These are phyloP conservation scores for Prunus mira DNA, from an alignment of 306 rosid species.

Conservation along the genomic window DNA sequence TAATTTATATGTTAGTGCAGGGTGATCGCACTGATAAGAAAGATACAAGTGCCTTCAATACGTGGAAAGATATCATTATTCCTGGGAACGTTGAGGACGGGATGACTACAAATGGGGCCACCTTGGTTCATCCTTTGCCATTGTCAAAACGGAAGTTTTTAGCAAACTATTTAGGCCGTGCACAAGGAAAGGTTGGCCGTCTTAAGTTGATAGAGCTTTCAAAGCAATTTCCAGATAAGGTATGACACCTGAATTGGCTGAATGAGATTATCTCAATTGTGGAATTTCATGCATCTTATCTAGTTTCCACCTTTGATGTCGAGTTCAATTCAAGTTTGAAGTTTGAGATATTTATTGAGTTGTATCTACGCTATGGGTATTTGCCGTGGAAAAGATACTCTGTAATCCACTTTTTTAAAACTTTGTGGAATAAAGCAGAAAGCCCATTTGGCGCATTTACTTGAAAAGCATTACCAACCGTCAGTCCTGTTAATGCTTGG, in stretches of 20 bases:
- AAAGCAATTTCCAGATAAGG: constrained; percentile 83
- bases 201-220: constrained; percentile 78
- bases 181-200: constrained; percentile 91
- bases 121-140: constrained; percentile 67
- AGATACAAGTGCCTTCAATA: constrained; percentile 82
- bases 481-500: neutral
- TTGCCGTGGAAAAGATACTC: neutral
- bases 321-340: neutral
- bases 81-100: constrained; percentile 92
- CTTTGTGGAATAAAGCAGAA: neutral
- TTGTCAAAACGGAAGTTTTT: constrained; percentile 73
- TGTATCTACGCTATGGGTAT: neutral
- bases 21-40: constrained; percentile 97
- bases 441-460: neutral
- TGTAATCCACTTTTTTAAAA: neutral
- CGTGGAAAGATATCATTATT: constrained; percentile 96
- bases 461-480: neutral
- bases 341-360: neutral
- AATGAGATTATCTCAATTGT: constrained; percentile 7
- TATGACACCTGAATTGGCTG: constrained; percentile 22
- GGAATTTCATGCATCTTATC: neutral
- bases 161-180: constrained; percentile 95
- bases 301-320: neutral
- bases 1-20: constrained; percentile 44
- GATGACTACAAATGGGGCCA: constrained; percentile 52